phyloP scores from a whole-genome alignment of 2,329 filamentous ascomycete genomes.

The Tolypocladium capitatum region DNA sequence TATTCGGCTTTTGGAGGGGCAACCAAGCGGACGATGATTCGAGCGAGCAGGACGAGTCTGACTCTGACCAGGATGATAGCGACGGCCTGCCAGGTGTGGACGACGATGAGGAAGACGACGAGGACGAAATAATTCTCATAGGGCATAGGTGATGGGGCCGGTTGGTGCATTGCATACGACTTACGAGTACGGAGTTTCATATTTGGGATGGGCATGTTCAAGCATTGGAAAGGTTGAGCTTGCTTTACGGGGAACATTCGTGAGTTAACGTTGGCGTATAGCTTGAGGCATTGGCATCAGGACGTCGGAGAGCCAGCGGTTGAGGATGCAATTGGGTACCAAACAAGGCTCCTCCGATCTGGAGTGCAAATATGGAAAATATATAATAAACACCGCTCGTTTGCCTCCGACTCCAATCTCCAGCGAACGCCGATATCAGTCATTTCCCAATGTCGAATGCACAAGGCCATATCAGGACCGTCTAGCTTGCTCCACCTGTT shows the following conservation, averaged over 20 bases:
- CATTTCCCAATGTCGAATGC: background rate
- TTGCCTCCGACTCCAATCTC: background rate
- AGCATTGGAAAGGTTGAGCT: background rate
- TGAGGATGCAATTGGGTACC: background rate
- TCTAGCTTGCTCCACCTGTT: conserved; percentile 28
- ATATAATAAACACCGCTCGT: background rate
- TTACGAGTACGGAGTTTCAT: background rate
- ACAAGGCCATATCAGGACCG: background rate
- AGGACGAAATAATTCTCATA: conserved; percentile 35
- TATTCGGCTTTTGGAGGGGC: conserved; percentile 43
- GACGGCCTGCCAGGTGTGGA: conserved; percentile 21
- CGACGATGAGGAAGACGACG: conserved; percentile 37
- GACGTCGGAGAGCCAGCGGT: background rate
- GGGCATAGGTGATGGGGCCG: conserved; percentile 30
- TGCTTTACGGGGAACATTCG: background rate
- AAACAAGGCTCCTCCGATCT: background rate
- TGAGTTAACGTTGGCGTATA: background rate
- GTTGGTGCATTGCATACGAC: background rate
- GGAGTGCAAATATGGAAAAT: background rate
- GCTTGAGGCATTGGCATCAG: background rate
- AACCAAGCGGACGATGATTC: conserved; percentile 34
- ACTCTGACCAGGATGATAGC: conserved; percentile 24
- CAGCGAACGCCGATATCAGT: background rate
- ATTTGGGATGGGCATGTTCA: background rate
- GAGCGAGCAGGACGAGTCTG: conserved; percentile 33